These are phyloP conservation scores for Allantophomopsis cytisporea DNA, from an alignment of 2,329 filamentous ascomycete species.

Conservation along the genomic window DNA sequence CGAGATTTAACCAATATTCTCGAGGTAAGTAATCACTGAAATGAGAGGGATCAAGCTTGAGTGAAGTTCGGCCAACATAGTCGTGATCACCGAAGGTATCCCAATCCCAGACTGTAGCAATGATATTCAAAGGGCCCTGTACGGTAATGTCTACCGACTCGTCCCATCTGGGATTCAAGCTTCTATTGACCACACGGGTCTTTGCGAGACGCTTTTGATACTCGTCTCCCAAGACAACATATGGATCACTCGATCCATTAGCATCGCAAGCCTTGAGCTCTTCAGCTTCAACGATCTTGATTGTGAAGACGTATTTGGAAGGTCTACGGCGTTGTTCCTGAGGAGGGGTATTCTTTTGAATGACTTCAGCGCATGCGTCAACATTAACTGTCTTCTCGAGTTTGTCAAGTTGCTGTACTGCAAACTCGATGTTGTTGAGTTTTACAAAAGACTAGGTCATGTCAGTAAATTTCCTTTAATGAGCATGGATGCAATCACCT, in stretches of 20 bases:
- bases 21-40: slow-evolving; percentile 92
- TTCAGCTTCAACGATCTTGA: slow-evolving; percentile 96
- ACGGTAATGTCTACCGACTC: slow-evolving; percentile 95
- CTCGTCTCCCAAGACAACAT: slow-evolving; percentile 92
- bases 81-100: slow-evolving; percentile 96
- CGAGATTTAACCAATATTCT: slow-evolving; percentile 95
- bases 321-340: slow-evolving; percentile 52
- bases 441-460: slow-evolving; percentile 74
- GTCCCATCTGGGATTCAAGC: slow-evolving; percentile 90
- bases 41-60: slow-evolving; percentile 95
- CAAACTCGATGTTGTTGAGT: slow-evolving; percentile 94
- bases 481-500: slow-evolving; percentile 40
- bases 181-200: slow-evolving; percentile 82
- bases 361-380: slow-evolving; percentile 73
- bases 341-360: slow-evolving; percentile 60
- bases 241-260: slow-evolving; percentile 87
- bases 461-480: slow-evolving; percentile 15
- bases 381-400: slow-evolving; percentile 84
- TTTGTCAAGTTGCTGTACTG: slow-evolving; percentile 81
- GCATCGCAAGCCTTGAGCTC: slow-evolving; percentile 97
- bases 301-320: slow-evolving; percentile 91
- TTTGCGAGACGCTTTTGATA: slow-evolving; percentile 95
- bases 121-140: slow-evolving; percentile 79
- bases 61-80: slow-evolving; percentile 88
- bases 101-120: slow-evolving; percentile 97